phyloP scores from a whole-genome alignment of 1,139 yeast genomes.

The Blastobotrys aristatus region DNA sequence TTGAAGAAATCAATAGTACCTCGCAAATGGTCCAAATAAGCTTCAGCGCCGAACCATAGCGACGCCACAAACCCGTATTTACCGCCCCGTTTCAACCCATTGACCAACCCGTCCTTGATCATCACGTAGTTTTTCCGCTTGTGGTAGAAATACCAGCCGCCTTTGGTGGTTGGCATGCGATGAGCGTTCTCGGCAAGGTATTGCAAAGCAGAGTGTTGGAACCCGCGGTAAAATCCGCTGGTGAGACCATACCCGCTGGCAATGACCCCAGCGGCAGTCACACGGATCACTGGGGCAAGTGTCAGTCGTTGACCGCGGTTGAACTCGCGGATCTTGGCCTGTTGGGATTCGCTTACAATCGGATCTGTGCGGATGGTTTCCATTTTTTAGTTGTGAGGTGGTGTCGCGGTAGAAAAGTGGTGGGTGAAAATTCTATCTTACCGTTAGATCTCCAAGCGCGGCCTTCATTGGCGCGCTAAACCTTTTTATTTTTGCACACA shows the following conservation, averaged over 20 bases:
- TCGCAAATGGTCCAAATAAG: constrained; percentile 50
- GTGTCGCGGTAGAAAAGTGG: neutral
- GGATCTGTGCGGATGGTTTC: constrained; percentile 1
- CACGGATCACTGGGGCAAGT: constrained; percentile 38
- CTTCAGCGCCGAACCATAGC: constrained; percentile 58
- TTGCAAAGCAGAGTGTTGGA: constrained; percentile 50
- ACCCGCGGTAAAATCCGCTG: constrained; percentile 62
- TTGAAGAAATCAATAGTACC: constrained; percentile 56
- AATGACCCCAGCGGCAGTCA: constrained; percentile 35
- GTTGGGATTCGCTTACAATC: constrained; percentile 5
- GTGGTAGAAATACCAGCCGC: constrained; percentile 89
- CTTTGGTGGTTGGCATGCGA: constrained; percentile 68
- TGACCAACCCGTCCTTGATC: constrained; percentile 48
- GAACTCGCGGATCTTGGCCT: constrained; percentile 7
- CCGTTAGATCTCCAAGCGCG: too few relatives aligned
- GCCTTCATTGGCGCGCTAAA: neutral
- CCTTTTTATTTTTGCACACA: too few relatives aligned
- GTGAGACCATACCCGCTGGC: constrained; percentile 51
- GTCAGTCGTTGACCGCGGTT: constrained; percentile 34
- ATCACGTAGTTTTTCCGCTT: constrained; percentile 78
- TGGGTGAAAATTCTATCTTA: neutral
- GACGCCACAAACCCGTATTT: constrained; percentile 48
- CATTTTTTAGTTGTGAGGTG: neutral
- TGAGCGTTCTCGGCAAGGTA: constrained; percentile 81
- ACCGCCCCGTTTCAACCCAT: constrained; percentile 42